Conservation (phyloP, 2,329 filamentous ascomycete species). For the Davidsoniella eucalypti region DNA sequence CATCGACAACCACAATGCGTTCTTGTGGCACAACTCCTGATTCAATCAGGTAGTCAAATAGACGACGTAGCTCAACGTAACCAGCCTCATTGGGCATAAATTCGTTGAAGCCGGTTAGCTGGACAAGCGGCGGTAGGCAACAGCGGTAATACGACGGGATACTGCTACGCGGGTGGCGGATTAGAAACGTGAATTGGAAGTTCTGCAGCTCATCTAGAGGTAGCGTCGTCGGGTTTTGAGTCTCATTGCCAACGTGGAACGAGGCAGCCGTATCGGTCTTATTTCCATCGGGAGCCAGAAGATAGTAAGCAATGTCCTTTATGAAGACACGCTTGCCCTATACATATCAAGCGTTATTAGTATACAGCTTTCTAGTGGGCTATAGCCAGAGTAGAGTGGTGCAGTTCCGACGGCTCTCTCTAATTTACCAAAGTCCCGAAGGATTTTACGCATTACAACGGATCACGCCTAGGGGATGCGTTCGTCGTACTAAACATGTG, state of each 20-base stretch:
- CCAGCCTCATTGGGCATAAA: conserved; percentile 83
- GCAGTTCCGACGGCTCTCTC: too few species aligned
- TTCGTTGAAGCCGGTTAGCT: conserved; percentile 67
- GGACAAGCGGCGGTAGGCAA: conserved; percentile 71
- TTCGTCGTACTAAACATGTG: too few species aligned
- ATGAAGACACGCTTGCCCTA: conserved; percentile 89
- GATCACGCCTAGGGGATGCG: too few species aligned
- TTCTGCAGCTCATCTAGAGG: conserved; percentile 55
- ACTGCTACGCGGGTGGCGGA: conserved; percentile 81
- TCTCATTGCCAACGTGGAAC: conserved; percentile 48
- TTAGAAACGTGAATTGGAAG: conserved; percentile 93
- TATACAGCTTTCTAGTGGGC: background rate
- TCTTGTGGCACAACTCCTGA: conserved; percentile 55
- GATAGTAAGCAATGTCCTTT: conserved; percentile 93
- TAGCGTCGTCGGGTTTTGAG: conserved; percentile 69
- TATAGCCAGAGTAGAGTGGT: too few species aligned
- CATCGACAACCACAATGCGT: conserved; percentile 74
- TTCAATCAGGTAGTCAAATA: conserved; percentile 70
- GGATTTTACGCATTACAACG: too few species aligned
- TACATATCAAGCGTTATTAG: conserved; percentile 14
- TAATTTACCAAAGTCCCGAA: too few species aligned
- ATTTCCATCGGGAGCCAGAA: conserved; percentile 58
- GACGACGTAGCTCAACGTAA: conserved; percentile 68
- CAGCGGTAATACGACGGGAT: conserved; percentile 93
- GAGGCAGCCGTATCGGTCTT: conserved; percentile 61